Conservation (phyloP, 2,329 filamentous ascomycete genomes). For the Meredithiella fracta region DNA sequence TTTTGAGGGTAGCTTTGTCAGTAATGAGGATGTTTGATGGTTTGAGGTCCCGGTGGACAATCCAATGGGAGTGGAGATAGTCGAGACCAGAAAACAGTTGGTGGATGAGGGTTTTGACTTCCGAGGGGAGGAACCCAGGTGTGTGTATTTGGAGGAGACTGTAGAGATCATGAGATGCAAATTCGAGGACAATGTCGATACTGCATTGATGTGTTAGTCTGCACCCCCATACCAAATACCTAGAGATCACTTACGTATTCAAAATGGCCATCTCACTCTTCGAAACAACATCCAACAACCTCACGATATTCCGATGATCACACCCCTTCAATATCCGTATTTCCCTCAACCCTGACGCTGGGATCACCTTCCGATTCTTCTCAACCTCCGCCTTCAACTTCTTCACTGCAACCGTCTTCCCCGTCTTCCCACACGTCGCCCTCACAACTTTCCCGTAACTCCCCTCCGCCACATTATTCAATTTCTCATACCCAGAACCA, state of each 20-base stretch:
- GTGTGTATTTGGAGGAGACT: conserved; percentile 85
- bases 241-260: conserved; percentile 30
- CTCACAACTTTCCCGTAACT: conserved; percentile 90
- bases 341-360: conserved; percentile 82
- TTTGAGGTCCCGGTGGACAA: conserved; percentile 86
- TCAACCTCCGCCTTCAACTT: conserved; percentile 59
- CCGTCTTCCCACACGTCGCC: conserved; percentile 56
- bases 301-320: conserved; percentile 66
- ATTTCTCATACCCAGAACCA: conserved; percentile 49
- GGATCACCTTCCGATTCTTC: conserved; percentile 32
- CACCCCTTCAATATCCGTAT: conserved; percentile 80
- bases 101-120: conserved; percentile 75
- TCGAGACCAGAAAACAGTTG: conserved; percentile 68
- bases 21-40: conserved; percentile 88
- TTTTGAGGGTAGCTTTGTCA: conserved; percentile 85
- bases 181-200: conserved; percentile 91
- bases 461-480: conserved; percentile 96
- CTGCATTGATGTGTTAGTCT: conserved; percentile 24
- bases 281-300: conserved; percentile 68
- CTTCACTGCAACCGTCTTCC: conserved; percentile 78
- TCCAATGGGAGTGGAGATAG: conserved; percentile 79
- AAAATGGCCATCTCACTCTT: conserved; percentile 41
- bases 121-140: conserved; percentile 80
- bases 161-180: conserved; percentile 92
- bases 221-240: neutral